A percentile compares a stretch with the other conserved stretches of the same genome.
These are phyloP conservation scores for Madurella mycetomatis DNA, from an alignment of 2,329 filamentous ascomycete species.

Conservation along the genomic window DNA sequence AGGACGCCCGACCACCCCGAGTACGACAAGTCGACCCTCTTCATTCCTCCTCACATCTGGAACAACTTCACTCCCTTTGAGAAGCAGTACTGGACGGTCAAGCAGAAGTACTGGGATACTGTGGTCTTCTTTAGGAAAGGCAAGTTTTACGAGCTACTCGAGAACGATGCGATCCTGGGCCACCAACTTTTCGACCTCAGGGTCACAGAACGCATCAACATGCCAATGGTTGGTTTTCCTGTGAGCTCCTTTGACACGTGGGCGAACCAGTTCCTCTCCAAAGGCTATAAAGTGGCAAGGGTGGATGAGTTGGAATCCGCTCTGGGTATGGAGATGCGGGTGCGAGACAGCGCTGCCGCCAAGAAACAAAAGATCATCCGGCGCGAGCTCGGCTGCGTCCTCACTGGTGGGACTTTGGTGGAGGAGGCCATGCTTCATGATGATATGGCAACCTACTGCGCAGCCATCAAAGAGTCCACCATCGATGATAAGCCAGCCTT, in stretches of 20 bases:
- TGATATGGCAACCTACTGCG: constrained; percentile 95
- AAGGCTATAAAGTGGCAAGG: constrained; percentile 95
- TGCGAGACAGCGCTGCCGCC: constrained; percentile 66
- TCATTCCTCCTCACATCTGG: constrained; percentile 77
- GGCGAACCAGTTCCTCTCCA: constrained; percentile 97
- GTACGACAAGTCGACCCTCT: constrained; percentile 87
- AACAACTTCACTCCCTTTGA: constrained; percentile 87
- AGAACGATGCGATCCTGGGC: constrained; percentile 93
- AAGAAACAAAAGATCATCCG: constrained; percentile 92
- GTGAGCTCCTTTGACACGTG: constrained; percentile 91
- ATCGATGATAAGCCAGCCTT: constrained; percentile 74
- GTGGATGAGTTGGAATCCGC: constrained; percentile 98
- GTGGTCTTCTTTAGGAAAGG: constrained; percentile 99
- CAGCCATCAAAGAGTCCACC: constrained; percentile 82
- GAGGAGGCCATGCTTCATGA: constrained; percentile 96
- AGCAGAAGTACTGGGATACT: constrained; percentile 95
- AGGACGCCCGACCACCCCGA: constrained; percentile 76
- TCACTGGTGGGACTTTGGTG: constrained; percentile 88
- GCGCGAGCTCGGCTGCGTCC: constrained; percentile 81
- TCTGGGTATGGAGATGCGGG: constrained; percentile 96
- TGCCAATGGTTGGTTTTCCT: constrained; percentile 98
- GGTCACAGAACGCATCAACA: constrained; percentile 95
- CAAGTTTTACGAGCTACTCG: constrained; percentile 98
- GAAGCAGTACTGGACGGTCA: constrained; percentile 99
- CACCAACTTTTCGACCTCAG: constrained; percentile 97